These are phyloP conservation scores for Oemleria cerasiformis DNA, from an alignment of 306 rosid genomes.

Conservation along the genomic window DNA sequence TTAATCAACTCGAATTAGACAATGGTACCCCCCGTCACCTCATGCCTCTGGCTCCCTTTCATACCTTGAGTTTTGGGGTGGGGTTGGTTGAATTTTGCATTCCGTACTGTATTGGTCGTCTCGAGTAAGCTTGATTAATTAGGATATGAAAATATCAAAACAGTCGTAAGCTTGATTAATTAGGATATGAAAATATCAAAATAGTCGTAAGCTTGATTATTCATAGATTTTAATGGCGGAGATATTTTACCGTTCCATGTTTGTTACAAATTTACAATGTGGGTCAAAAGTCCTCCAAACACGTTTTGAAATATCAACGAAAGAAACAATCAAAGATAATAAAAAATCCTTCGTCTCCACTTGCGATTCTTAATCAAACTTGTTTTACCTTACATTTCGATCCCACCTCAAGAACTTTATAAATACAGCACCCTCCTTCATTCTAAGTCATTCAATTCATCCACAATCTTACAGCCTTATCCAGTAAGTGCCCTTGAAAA, in stretches of 20 bases:
- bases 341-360: constrained; percentile 2
- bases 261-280: neutral
- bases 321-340: neutral
- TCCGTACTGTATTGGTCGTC: too few species aligned
- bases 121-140: too few species aligned
- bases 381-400: neutral
- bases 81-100: too few species aligned
- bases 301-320: neutral
- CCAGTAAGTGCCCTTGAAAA: neutral
- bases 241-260: neutral
- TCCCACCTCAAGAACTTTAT: neutral
- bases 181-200: too few species aligned
- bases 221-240: neutral
- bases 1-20: too few species aligned
- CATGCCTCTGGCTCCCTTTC: too few species aligned
- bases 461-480: neutral
- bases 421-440: neutral
- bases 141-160: too few species aligned
- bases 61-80: too few species aligned
- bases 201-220: neutral
- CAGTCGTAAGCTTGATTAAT: neutral
- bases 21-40: too few species aligned
- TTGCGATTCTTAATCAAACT: neutral
- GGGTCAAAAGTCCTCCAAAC: constrained; percentile 12
- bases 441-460: constrained; percentile 2